Percentiles rank a stretch among this genome's conserved stretches.
Evolutionary conservation across 2,329 filamentous ascomycete genomes (phyloP).

Genomic region (Podosphaera xanthii): DNA sequence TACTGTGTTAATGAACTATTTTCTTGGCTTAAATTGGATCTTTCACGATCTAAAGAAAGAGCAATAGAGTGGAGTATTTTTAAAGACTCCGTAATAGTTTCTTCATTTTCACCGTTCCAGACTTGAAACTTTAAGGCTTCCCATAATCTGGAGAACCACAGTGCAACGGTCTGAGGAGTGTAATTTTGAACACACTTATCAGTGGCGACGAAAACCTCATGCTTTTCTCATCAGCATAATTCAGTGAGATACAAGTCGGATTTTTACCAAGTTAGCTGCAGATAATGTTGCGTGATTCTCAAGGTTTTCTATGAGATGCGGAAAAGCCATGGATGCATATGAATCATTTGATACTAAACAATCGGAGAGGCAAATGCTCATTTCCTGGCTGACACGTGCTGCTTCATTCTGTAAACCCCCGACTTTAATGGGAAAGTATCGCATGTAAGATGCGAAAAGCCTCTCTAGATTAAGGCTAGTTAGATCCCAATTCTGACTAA

Average conservation of each 20-base stretch:
- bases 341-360: slow-evolving; percentile 12
- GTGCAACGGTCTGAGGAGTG: slow-evolving; percentile 4
- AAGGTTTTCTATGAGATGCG: slow-evolving; percentile 9
- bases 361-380: slow-evolving; percentile 9
- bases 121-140: slow-evolving; percentile 16
- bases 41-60: not conserved
- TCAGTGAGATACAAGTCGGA: not conserved
- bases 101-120: slow-evolving; percentile 15
- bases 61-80: slow-evolving; percentile 9
- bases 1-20: slow-evolving; percentile 2
- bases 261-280: slow-evolving; percentile 13
- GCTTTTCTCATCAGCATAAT: slow-evolving; percentile 9
- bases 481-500: slow-evolving; percentile 9
- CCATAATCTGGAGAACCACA: slow-evolving; percentile 13
- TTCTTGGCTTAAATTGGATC: not conserved
- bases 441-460: slow-evolving; percentile 11
- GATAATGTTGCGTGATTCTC: slow-evolving; percentile 10
- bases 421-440: slow-evolving; percentile 15
- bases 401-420: slow-evolving; percentile 4
- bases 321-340: slow-evolving; percentile 11
- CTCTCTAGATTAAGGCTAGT: slow-evolving; percentile 3
- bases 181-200: slow-evolving; percentile 8
- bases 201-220: slow-evolving; percentile 11
- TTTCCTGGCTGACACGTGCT: slow-evolving; percentile 6
- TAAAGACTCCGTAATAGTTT: slow-evolving; percentile 11